phyloP scores from a whole-genome alignment of 2,329 filamentous ascomycete genomes.

The Colletotrichum incanum region DNA sequence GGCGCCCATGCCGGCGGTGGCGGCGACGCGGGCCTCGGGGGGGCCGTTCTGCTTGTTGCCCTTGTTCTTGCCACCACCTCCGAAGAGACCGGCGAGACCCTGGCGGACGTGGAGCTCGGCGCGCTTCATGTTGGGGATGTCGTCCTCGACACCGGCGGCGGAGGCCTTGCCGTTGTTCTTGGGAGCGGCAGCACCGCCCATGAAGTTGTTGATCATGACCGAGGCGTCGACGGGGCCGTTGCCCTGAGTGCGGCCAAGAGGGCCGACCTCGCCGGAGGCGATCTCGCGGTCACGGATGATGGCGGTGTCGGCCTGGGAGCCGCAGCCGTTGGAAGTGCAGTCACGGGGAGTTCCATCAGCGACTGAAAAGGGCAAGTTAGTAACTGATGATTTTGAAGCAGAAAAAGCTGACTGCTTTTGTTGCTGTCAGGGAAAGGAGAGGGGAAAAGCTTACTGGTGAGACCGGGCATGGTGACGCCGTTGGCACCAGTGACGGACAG shows the following conservation, averaged over 20 bases:
- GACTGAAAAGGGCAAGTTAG: slow-evolving; percentile 55
- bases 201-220: slow-evolving; percentile 72
- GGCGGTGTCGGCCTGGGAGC: slow-evolving; percentile 79
- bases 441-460: slow-evolving; percentile 49
- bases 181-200: slow-evolving; percentile 62
- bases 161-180: slow-evolving; percentile 57
- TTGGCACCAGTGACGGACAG: slow-evolving; percentile 72
- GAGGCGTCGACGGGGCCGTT: slow-evolving; percentile 72
- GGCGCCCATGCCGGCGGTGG: slow-evolving; percentile 69
- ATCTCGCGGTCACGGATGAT: slow-evolving; percentile 77
- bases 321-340: slow-evolving; percentile 73
- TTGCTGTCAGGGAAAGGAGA: too few relatives aligned
- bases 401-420: neutral
- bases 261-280: slow-evolving; percentile 64
- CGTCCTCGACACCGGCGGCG: slow-evolving; percentile 61
- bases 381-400: neutral
- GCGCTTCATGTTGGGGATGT: slow-evolving; percentile 52
- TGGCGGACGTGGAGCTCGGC: slow-evolving; percentile 43
- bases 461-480: slow-evolving; percentile 74
- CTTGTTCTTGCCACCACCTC: slow-evolving; percentile 49
- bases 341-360: slow-evolving; percentile 78
- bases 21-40: slow-evolving; percentile 68
- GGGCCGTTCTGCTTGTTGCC: slow-evolving; percentile 61
- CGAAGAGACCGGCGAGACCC: slow-evolving; percentile 49
- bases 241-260: slow-evolving; percentile 76